Conservation (phyloP, 495 filamentous ascomycete genomes). For the Cryomyces antarcticus region DNA sequence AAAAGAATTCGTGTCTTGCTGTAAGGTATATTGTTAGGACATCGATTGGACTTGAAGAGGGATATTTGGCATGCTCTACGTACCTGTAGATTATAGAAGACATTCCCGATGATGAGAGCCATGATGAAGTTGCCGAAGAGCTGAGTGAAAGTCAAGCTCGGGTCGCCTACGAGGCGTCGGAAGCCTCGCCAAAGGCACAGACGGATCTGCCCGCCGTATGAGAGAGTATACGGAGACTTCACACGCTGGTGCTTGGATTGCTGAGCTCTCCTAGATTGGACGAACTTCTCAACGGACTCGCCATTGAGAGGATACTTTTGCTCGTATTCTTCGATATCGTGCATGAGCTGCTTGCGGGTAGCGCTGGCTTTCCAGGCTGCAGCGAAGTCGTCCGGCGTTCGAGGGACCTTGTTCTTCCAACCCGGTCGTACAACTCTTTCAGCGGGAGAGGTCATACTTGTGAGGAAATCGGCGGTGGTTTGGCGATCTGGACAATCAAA, state of each 20-base stretch:
- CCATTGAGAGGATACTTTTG: constrained; percentile 1
- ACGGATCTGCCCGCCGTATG: constrained; percentile 8
- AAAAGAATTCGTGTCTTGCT: constrained; percentile 42
- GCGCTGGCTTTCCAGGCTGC: constrained; percentile 5
- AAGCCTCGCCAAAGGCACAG: constrained; percentile 49
- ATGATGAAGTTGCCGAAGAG: constrained; percentile 57
- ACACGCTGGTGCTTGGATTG: constrained; percentile 33
- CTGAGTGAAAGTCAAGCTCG: constrained; percentile 44
- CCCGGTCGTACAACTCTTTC: constrained; percentile 9
- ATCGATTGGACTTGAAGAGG: too few relatives aligned
- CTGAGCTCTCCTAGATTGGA: constrained; percentile 24
- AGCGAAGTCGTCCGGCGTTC: constrained; percentile 13
- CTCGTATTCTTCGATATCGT: constrained; percentile 7
- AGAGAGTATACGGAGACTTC: constrained; percentile 13
- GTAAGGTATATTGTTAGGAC: constrained; percentile 12
- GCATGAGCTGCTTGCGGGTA: constrained; percentile 1
- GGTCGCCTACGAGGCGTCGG: constrained; percentile 45
- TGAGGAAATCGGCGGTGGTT: constrained; percentile 13
- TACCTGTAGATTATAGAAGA: constrained; percentile 45
- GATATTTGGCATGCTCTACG: too few relatives aligned
- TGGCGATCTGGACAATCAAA: constrained; percentile 13
- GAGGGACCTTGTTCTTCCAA: constrained; percentile 10
- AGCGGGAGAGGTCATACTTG: constrained; percentile 7
- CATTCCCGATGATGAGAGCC: constrained; percentile 57
- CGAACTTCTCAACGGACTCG: constrained; percentile 35